Conservation (phyloP, 441 rosid species). For the Croton laevigatus region DNA sequence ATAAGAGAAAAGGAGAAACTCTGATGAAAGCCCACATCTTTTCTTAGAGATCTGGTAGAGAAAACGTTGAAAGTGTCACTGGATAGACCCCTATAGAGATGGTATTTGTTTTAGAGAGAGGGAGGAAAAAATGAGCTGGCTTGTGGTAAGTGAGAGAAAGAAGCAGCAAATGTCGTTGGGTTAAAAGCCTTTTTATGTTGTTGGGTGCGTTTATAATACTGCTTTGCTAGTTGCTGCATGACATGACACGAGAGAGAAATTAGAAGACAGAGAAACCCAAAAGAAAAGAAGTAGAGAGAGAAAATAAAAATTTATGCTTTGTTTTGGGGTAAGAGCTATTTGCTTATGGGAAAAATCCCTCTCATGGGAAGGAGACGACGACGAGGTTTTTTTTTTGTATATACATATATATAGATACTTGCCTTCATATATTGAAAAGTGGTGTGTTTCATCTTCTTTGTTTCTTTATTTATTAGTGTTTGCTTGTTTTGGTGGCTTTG, state of each 20-base stretch:
- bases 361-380: conserved; percentile 41
- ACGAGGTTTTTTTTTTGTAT: conserved; percentile 3
- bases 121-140: conserved; percentile 49
- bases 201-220: conserved; percentile 18
- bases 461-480: background rate
- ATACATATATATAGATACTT: background rate
- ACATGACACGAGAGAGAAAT: conserved; percentile 51
- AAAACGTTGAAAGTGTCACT: conserved; percentile 40
- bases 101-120: conserved; percentile 16
- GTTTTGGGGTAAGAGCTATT: conserved; percentile 33
- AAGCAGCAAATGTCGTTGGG: conserved; percentile 37
- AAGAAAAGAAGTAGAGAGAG: background rate
- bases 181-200: conserved; percentile 20
- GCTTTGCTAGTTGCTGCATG: conserved; percentile 45
- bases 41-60: conserved; percentile 70
- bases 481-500: conserved; percentile 20
- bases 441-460: background rate
- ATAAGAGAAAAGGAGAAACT: conserved; percentile 2
- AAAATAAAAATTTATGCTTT: conserved; percentile 12
- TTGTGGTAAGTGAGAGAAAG: conserved; percentile 11
- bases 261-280: background rate
- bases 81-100: conserved; percentile 28
- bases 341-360: conserved; percentile 33
- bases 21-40: conserved; percentile 46
- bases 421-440: conserved; percentile 16